Evolutionary conservation across 345 rosid genomes (phyloP), one percentile per base, ranked within the genome.

Genomic region (Brassica nigra): DNA sequence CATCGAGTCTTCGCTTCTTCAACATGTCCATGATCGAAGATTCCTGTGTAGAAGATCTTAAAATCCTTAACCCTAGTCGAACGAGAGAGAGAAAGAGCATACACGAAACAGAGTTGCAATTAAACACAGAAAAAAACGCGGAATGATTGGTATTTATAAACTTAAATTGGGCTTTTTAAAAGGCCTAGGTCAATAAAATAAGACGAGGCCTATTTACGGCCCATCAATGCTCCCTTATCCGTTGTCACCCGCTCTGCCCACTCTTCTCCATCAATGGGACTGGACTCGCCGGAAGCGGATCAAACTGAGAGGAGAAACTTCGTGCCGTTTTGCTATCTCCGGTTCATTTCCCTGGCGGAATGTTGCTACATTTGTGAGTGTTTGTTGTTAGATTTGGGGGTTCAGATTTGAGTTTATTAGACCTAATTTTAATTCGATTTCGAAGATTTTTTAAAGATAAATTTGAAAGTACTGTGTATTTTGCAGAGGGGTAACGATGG

Each of bases 1-100:
- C 91, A 6, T 88, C 92, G 23, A 85, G 83, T 85, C 87, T 88
- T 55, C 94, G 85, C 74, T 90, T 90, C 85, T 90, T 90, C 31
- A 81, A 15, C 61, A 82, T 77, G 75, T 90, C 94, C 89, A 87
- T 85, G 47, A 15, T 79, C 6, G 28, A 27, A 7, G 14, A 47
- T 23, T 47, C 9, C 12, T 52, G 34, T 5, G 66, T 0, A 29
- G 67, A 63, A 10, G 76, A 8, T 4, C 44, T 2, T 47, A 47
- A 77, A 88, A 86, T 80, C 85, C 85, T 84, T 84, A 88, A 78
- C 87, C 82, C 89, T 84, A 79, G 59, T 37, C 33, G 42, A 62
- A 20, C 34, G 9, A 68, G 59, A 16, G 62, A 28, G 30, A 59
- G 71, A 20, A 15, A 34, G 1, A 34, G 37, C 6, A 34, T 5